These are phyloP conservation scores for Clausena lansium DNA, from an alignment of 345 rosid genomes.

Conservation along the genomic window DNA sequence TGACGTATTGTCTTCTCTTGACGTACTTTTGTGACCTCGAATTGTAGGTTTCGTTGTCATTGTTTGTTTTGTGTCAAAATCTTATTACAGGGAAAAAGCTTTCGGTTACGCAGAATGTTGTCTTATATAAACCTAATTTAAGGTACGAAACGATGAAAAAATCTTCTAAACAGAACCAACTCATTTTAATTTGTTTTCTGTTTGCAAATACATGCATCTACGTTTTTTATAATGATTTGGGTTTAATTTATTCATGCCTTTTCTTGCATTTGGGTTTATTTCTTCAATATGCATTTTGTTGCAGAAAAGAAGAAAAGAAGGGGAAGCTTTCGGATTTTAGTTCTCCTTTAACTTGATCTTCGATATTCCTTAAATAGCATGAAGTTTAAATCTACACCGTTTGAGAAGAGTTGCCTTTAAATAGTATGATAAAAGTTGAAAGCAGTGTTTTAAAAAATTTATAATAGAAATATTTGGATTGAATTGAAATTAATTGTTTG, in stretches of 20 bases:
- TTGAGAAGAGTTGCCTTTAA: too few relatives aligned
- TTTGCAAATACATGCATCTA: neutral
- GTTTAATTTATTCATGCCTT: neutral
- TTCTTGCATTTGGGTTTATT: neutral
- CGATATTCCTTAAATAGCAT: too few relatives aligned
- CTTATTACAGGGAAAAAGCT: neutral
- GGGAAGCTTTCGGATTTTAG: too few relatives aligned
- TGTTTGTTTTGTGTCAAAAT: neutral
- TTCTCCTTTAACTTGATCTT: too few relatives aligned
- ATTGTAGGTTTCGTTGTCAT: neutral
- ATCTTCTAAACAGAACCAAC: neutral
- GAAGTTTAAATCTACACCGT: too few relatives aligned
- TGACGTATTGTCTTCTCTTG: too few relatives aligned
- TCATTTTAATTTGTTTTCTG: neutral
- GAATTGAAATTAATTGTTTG: too few relatives aligned
- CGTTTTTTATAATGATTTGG: neutral
- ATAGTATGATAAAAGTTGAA: too few relatives aligned
- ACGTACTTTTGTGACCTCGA: neutral
- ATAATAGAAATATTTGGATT: too few relatives aligned
- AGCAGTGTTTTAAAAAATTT: too few relatives aligned
- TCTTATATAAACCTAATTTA: neutral
- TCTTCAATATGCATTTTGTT: neutral
- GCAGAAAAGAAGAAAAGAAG: too few relatives aligned
- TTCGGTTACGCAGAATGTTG: neutral
- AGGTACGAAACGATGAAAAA: neutral